Base-by-base conservation (phyloP, 192 early-diverging fungal species). In the Backusella mclennaniae region DNA sequence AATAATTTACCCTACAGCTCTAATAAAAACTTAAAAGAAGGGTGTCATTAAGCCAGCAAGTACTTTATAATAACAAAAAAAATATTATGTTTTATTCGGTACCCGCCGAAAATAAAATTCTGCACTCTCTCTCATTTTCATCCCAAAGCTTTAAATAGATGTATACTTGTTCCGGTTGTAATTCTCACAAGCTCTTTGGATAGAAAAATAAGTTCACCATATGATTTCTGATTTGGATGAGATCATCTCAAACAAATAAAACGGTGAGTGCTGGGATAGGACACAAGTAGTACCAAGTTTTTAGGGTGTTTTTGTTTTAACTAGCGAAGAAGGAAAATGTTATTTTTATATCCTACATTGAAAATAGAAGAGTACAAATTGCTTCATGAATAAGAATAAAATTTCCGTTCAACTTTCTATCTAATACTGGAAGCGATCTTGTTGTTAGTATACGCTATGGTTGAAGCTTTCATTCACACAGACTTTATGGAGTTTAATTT, bases 231-330 rank as follows among this genome's bases (percentile, higher is more conserved):
- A 29, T 63, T 63, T 63, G 26, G 26, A 63, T 29, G 56, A 63
- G 56, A 63, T 63, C 56, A 63, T 63, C 56, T 63, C 11, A 49
- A 49, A 49, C 46, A 49, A 59, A 59, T 23, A 59, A 59, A 59
- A 59, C 2, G 8, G 11, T 59, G 53, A 59, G 26, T 12, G 53
- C 53, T 59, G 53, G 9, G 53, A 59, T 26, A 59, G 29, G 21
- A 26, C 53, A 12, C 17, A 59, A 14, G 53, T 59, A 26, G 53
- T 59, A 59, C 53, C 11, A 59, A 26, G 3, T 9, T 12, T 29
- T 59, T 59, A 59, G 23, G 21, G 53, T 23, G 21, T 59, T 59
- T 63, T 29, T 29, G 2, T 63, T 63, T 63, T 14, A 63, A 63
- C 8, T 26, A 49, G 19, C 46, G 56, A 63, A 11, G 9, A 26